Evolutionary conservation across 345 rosid genomes (phyloP).

Genomic region (Gossypium raimondii): DNA sequence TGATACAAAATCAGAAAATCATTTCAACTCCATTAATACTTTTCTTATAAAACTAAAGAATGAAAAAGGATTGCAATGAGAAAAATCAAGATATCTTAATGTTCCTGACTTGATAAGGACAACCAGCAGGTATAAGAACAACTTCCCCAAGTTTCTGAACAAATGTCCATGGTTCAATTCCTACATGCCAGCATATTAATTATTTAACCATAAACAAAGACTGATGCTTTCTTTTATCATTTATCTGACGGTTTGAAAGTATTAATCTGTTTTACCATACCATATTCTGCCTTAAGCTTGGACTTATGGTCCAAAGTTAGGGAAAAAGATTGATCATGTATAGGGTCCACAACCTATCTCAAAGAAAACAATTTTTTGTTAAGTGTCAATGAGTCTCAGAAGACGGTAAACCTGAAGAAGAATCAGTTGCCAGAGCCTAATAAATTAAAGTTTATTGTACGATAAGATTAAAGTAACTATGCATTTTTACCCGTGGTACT

Average conservation of each 20-base stretch:
- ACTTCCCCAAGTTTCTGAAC: conserved; percentile 62
- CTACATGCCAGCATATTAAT: conserved; percentile 21
- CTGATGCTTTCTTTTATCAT: neutral
- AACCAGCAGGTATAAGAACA: conserved; percentile 65
- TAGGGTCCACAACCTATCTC: conserved; percentile 57
- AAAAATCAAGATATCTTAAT: conserved; percentile 16
- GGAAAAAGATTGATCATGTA: conserved; percentile 67
- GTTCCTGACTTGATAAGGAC: conserved; percentile 70
- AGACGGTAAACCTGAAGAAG: neutral
- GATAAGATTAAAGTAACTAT: neutral
- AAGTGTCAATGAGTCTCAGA: neutral
- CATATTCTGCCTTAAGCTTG: conserved; percentile 74
- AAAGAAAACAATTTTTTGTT: neutral
- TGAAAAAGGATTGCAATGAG: neutral
- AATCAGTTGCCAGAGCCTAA: neutral
- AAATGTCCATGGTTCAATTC: conserved; percentile 69
- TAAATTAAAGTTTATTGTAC: neutral
- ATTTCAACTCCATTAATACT: neutral
- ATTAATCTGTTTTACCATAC: conserved; percentile 22
- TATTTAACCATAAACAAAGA: neutral
- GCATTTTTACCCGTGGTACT: conserved; percentile 39
- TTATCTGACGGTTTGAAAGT: neutral
- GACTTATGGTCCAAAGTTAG: conserved; percentile 49
- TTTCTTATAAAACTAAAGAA: neutral
- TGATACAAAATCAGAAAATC: too few relatives aligned